phyloP scores from a whole-genome alignment of 2,329 filamentous ascomycete genomes.

The Claviceps arundinis region DNA sequence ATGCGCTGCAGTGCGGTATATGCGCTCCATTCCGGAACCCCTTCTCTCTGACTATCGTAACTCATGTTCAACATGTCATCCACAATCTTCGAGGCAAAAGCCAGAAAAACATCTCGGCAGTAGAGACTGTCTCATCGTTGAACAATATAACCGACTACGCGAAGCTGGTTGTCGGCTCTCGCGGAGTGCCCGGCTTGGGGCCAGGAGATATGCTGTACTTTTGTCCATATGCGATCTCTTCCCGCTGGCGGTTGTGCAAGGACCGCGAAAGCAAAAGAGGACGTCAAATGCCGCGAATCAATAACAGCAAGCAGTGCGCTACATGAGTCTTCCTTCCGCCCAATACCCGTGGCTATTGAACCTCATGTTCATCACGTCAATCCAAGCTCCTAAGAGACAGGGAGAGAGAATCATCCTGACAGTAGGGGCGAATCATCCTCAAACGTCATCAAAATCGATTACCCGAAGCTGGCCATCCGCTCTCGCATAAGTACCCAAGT shows the following conservation, averaged over 20 bases:
- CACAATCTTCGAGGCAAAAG: not conserved
- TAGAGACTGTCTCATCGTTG: not conserved
- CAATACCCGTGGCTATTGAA: no score
- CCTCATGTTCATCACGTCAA: no score
- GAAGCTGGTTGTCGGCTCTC: constrained; percentile 21
- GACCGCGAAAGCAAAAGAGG: constrained; percentile 11
- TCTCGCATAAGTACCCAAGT: constrained; percentile 20
- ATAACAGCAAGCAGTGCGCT: no score
- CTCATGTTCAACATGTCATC: no score
- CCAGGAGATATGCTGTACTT: constrained; percentile 15
- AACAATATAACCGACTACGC: constrained; percentile 17
- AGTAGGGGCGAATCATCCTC: not conserved
- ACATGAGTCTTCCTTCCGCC: no score
- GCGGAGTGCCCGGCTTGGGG: constrained; percentile 18
- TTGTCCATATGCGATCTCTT: constrained; percentile 18
- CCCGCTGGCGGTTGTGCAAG: constrained; percentile 25
- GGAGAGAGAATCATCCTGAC: not conserved
- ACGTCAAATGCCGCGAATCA: no score
- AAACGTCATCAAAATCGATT: constrained; percentile 15
- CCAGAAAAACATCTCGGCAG: not conserved
- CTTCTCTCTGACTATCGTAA: no score
- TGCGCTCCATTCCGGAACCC: no score
- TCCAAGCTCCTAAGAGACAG: no score
- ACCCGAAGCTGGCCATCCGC: constrained; percentile 21
- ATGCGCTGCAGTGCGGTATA: no score